Evolutionary conservation across 768 basidiomycete species (phyloP), one percentile per base, ranked within the genome.

Genomic region (Calocera viscosa): DNA sequence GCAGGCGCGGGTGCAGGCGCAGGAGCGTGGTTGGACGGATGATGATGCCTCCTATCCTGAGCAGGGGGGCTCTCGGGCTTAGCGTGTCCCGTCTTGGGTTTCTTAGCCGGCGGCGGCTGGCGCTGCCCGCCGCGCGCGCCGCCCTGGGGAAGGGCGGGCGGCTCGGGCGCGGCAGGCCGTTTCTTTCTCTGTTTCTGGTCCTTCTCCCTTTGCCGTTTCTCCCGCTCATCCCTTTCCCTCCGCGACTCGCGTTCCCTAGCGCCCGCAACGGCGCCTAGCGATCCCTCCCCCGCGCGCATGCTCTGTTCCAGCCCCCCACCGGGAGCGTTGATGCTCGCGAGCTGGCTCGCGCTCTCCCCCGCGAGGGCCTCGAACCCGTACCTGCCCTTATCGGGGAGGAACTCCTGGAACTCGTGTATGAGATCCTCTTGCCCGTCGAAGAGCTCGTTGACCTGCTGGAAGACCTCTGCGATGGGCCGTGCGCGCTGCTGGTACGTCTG

Each of bases 361-460:
- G 77, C 49, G 74, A 75, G 28, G 74, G 78, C 65, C 75, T 75
- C 83, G 22, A 83, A 74, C 40, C 80, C 71, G 67, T 78, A 77
- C 65, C 53, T 26, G 64, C 77, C 80, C 8, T 80, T 82, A 67
- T 89, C 86, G 0, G 88, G 87, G 79, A 91, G 83, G 75, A 91
- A 91, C 65, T 87, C 81, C 32, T 83, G 81, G 70, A 91, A 90
- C 68, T 89, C 88, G 60, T 83, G 80, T 41, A 86, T 82, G 39
- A 91, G 74, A 74, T 91, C 89, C 0, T 87, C 86, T 10, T 84
- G 85, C 70, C 90, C 86, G 68, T 86, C 86, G 78, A 91, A 90
- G 12, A 91, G 76, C 53, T 78, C 77, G 22, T 84, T 83, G 40
- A 91, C 87, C 70, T 86, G 84, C 32, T 80, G 81, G 5, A 86